Base-by-base conservation (phyloP, 169 alveolate genomes). In the Eimeria maxima region DNA sequence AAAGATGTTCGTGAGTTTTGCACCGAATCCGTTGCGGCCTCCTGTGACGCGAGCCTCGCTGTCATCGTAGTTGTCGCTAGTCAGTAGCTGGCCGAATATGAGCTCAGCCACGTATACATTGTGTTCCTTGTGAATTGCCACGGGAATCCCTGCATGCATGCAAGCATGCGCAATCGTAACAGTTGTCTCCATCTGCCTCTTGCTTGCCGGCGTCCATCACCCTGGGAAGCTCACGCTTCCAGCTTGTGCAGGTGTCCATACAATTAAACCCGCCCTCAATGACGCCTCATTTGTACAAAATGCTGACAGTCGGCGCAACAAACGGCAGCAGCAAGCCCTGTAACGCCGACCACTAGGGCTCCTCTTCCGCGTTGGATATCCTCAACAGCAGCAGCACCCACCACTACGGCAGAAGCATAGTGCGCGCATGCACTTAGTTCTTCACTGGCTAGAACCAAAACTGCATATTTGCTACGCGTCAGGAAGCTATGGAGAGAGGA, bases 11-110 rank as follows among this genome's bases (percentile, higher is more conserved):
- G 99, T 99, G 83, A 99, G 98, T 97, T 99, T 99, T 24, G 99
- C 99, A 6, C 99, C 99, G 96, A 97, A 99, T 18, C 99, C 99
- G 97, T 99, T 99, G 94, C 99, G 97, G 16, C 99, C 99, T 8
- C 99, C 99, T 1, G 99, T 99, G 22, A 99, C 99, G 93, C 99
- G 98, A 95, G 99, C 99, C 95, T 99, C 99, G 63, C 98, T 97
- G 98, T 99, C 99, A 95, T 99, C 99, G 97, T 99, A 99, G 97
- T 99, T 99, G 96, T 99, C 99, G 24, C 99, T 98, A 22, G 99
- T 99, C 95, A 99, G 98, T 90, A 99, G 97, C 96, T 99, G 99
- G 98, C 86, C 99, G 97, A 99, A 99, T 84, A 99, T 99, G 97
- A 99, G 97, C 97, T 99, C 99, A 57, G 99, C 99, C 0, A 99